Base-by-base conservation (phyloP, 1,139 yeast genomes). In the Yamadazyma kanchanaburiensis region DNA sequence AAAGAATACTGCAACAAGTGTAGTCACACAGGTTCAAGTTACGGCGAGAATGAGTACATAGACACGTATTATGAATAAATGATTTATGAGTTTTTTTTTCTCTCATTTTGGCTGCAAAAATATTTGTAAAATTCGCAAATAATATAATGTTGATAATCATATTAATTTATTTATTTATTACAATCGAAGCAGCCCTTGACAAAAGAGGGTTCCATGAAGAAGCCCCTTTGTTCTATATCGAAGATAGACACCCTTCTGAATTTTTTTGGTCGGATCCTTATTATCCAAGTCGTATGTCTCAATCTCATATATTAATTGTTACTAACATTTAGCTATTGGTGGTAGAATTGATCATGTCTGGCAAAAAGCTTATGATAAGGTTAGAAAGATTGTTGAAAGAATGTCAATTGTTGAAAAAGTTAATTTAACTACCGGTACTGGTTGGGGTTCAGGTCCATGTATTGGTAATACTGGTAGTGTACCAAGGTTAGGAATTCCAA, bases 361-460 rank as follows among this genome's bases (percentile, higher is more conserved):
- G 84, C 74, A 64, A 38, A 63, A 57, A 9, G 82, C 83, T 1
- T 77, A 67, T 45, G 70, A 63, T 15, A 69, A 70, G 34, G 84
- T 83, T 2, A 57, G 75, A 33, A 70, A 64, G 33, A 53, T 76
- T 18, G 69, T 60, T 16, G 70, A 70, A 37, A 71, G 71, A 40
- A 70, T 78, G 74, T 62, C 80, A 1, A 63, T 73, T 22, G 55
- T 68, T 12, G 84, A 78, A 46, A 77, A 76, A 44, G 81, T 75
- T 23, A 77, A 77, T 46, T 52, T 78, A 33, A 77, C 84, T 5
- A 73, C 82, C 3, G 84, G 84, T n/a, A 68, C 77, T 5, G 81
- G 82, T 11, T 75, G 80, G 77, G 73, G 74, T 3, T 62, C 74
- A 7, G 82, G 80, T 4, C 80, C 79, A 2, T 78, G 84, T 51